Percentiles rank a stretch among this genome's conserved stretches.
Conservation (phyloP, 768 basidiomycete species). For the Tricholomella constricta region DNA sequence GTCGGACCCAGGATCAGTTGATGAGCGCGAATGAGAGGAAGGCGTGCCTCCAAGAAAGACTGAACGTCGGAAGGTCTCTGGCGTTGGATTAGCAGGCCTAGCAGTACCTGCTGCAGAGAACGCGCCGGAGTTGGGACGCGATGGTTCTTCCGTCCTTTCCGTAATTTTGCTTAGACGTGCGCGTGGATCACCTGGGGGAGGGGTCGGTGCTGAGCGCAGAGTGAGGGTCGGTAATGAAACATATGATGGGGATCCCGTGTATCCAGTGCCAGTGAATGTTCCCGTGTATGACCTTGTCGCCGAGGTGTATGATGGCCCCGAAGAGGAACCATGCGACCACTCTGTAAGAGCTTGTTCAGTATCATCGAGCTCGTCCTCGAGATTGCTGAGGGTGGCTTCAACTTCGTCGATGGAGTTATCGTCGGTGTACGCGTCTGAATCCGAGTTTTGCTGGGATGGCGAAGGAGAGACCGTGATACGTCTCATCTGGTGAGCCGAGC, state of each 20-base stretch:
- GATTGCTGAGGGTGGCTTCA: constrained; percentile 62
- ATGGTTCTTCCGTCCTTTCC: constrained; percentile 73
- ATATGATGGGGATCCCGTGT: constrained; percentile 50
- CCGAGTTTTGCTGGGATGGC: constrained; percentile 34
- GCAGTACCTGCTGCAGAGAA: constrained; percentile 33
- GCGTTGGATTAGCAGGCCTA: constrained; percentile 41
- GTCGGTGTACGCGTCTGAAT: constrained; percentile 47
- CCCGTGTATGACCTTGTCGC: constrained; percentile 41
- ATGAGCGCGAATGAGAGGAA: constrained; percentile 52
- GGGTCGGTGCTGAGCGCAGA: constrained; percentile 33
- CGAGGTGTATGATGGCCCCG: constrained; percentile 42
- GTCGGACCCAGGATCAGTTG: constrained; percentile 57
- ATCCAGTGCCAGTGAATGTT: constrained; percentile 35
- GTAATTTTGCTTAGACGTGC: constrained; percentile 73
- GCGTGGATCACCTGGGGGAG: constrained; percentile 36
- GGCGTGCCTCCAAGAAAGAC: constrained; percentile 39
- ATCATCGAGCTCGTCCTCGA: constrained; percentile 69
- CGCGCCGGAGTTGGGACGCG: constrained; percentile 56
- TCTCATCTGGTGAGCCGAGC: constrained; percentile 48
- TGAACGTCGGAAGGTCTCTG: constrained; percentile 51
- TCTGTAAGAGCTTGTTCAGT: constrained; percentile 66
- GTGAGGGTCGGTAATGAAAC: constrained; percentile 43
- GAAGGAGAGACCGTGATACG: constrained; percentile 58
- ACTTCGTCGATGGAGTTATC: constrained; percentile 71
- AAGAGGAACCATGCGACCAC: constrained; percentile 57